A percentile compares a stretch with the other conserved stretches of the same genome.
Conservation (phyloP, 1,284 basidiomycete species). For the Cryptococcus floricola region DNA sequence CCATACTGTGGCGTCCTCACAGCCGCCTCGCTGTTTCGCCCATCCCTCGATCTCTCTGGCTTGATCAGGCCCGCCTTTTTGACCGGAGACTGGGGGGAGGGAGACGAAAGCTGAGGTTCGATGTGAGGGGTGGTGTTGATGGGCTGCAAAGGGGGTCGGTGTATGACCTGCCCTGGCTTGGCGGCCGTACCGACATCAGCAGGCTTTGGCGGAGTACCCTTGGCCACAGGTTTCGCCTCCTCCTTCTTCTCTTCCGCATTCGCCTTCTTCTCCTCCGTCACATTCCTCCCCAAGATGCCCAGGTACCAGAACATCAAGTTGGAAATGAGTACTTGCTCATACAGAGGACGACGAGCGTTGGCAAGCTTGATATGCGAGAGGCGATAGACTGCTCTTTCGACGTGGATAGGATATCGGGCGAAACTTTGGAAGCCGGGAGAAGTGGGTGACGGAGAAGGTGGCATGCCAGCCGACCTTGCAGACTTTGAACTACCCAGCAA, state of each 20-base stretch:
- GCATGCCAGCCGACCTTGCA: slow-evolving; percentile 55
- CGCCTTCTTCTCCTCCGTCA: slow-evolving; percentile 52
- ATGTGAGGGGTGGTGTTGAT: background rate
- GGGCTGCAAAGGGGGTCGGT: background rate
- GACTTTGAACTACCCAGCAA: slow-evolving; percentile 76
- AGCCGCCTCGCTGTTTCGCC: slow-evolving; percentile 73
- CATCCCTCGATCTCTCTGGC: slow-evolving; percentile 45
- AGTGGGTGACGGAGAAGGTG: slow-evolving; percentile 50
- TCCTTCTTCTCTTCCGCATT: slow-evolving; percentile 49
- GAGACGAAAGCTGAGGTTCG: background rate
- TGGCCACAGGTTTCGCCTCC: slow-evolving; percentile 35
- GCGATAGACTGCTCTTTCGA: slow-evolving; percentile 95
- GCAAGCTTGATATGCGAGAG: slow-evolving; percentile 98
- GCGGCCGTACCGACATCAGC: slow-evolving; percentile 38
- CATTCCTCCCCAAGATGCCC: slow-evolving; percentile 82
- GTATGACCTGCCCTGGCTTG: slow-evolving; percentile 50
- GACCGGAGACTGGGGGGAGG: background rate
- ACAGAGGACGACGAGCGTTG: slow-evolving; percentile 89
- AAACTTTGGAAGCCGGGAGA: slow-evolving; percentile 61
- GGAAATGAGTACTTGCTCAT: slow-evolving; percentile 97
- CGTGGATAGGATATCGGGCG: slow-evolving; percentile 91
- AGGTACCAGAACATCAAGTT: slow-evolving; percentile 99
- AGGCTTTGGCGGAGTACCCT: slow-evolving; percentile 42
- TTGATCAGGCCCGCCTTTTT: slow-evolving; percentile 43
- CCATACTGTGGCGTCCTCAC: slow-evolving; percentile 86